Base-by-base conservation (phyloP, 202 grass and related monocot species). In the Bolboschoenoplectus hybrid region DNA sequence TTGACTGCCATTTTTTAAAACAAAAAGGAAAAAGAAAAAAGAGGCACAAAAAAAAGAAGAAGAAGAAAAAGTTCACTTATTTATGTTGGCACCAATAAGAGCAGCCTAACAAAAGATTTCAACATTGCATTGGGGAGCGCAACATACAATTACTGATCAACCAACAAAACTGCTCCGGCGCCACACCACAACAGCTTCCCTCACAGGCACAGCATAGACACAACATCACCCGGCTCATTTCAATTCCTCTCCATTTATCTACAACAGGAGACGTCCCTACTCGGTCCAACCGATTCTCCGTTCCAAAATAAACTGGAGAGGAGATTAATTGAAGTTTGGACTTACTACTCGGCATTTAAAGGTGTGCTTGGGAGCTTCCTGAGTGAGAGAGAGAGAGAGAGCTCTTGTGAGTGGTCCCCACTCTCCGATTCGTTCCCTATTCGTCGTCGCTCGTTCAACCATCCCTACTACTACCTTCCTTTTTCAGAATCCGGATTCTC, bases 141-240 rank as follows among this genome's bases (percentile, higher is more conserved):
- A 79, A n/a, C 75, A 40, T 19, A 60, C 52, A 79, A 79, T 79
- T 60, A 79, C 14, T 79, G 52, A 58, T 58, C 41, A 79, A 57
- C 75, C 52, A 79, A 79, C 75, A 39, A 79, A 60, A 53, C 52
- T 41, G 6, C 34, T 58, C 40, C 75, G 75, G 52, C 75, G 75
- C 52, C 51, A 41, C 5, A 61, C 10, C 34, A 56, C 74, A 77
- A 56, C 74, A 77, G 74, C 1, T 20, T 19, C 19, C 0, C 32
- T 4, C 43, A 57, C 74, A 78, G 74, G 4, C 45, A 14, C 47
- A 76, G 50, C 26, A 76, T 52, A 76, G 46, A 26, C 12, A 17
- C 12, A 57, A 4, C 55, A 57, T 26, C 26, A 68, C 5, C 67
- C 50, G 17, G 50, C 50, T 26, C 49, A 17, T 17, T 6, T 56